These are phyloP conservation scores for Boletus austroedulis DNA, from an alignment of 1,284 basidiomycete genomes.

Conservation along the genomic window DNA sequence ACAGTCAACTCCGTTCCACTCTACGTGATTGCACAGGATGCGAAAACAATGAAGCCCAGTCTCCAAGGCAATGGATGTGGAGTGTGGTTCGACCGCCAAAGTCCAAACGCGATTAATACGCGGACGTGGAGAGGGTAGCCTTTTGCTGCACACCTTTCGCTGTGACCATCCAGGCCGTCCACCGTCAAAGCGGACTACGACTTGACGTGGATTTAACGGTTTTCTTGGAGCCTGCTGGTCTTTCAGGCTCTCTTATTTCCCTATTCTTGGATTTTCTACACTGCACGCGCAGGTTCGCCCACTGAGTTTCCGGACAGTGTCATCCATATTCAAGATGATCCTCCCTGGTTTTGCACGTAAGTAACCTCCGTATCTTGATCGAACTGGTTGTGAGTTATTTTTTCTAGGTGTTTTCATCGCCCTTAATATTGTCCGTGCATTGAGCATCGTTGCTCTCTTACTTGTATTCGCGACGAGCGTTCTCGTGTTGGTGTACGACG, in stretches of 20 bases:
- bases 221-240: slow-evolving; percentile 28
- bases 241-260: slow-evolving; percentile 17
- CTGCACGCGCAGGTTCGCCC: slow-evolving; percentile 30
- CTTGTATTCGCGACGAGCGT: slow-evolving; percentile 78
- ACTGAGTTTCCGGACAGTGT: neutral
- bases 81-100: neutral
- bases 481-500: slow-evolving; percentile 74
- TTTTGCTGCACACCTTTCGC: neutral
- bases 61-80: slow-evolving; percentile 25
- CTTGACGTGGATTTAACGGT: neutral
- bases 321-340: slow-evolving; percentile 31
- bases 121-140: neutral
- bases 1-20: neutral
- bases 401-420: slow-evolving; percentile 64
- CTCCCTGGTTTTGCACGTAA: slow-evolving; percentile 49
- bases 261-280: slow-evolving; percentile 1
- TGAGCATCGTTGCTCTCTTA: slow-evolving; percentile 76
- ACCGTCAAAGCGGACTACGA: neutral
- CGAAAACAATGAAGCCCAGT: slow-evolving; percentile 28
- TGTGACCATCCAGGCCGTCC: slow-evolving; percentile 2
- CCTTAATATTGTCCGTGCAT: slow-evolving; percentile 71
- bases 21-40: neutral
- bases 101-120: slow-evolving; percentile 6
- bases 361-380: slow-evolving; percentile 21
- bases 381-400: neutral